Conservation (phyloP, 352 stramenopile species). For the Phytopythium helicoides region DNA sequence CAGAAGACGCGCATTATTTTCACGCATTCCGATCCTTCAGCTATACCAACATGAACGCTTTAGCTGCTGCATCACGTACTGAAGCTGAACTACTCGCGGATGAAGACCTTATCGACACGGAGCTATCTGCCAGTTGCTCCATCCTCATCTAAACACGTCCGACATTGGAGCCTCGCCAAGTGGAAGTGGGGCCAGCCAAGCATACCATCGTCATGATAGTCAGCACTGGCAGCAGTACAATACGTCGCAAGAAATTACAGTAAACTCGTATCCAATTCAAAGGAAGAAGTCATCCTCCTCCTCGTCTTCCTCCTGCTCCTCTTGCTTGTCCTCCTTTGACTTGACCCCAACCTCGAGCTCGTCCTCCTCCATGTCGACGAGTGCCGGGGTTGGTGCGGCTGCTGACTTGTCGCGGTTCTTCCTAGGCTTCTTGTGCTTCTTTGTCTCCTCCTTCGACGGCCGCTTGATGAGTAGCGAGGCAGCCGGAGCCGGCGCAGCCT, state of each 20-base stretch:
- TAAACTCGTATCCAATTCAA: constrained; percentile 19
- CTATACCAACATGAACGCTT: constrained; percentile 86
- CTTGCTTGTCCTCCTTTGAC: constrained; percentile 16
- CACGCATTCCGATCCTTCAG: constrained; percentile 79
- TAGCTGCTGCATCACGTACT: constrained; percentile 67
- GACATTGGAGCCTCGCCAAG: too few species aligned
- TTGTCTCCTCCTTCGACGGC: constrained; percentile 62
- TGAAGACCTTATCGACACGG: constrained; percentile 35
- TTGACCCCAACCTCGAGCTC: constrained; percentile 11
- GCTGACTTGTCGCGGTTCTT: constrained; percentile 43
- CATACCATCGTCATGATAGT: too few species aligned
- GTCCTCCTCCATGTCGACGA: constrained; percentile 45
- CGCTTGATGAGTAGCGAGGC: constrained; percentile 64
- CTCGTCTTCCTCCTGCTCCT: constrained; percentile 35
- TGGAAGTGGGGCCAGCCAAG: too few species aligned
- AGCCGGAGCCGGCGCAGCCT: constrained; percentile 14
- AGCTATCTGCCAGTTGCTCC: too few species aligned
- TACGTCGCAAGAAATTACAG: not conserved
- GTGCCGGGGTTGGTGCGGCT: constrained; percentile 18
- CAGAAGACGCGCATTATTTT: constrained; percentile 1
- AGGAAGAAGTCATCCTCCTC: constrained; percentile 73
- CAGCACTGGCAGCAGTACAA: not conserved
- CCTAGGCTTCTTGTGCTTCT: constrained; percentile 61
- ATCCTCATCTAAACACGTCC: constrained; percentile 69
- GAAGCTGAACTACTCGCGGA: constrained; percentile 68